Percentiles rank a stretch among this genome's conserved stretches.
Conservation (phyloP, 2,329 filamentous ascomycete species). For the Epichloe aotearoae region DNA sequence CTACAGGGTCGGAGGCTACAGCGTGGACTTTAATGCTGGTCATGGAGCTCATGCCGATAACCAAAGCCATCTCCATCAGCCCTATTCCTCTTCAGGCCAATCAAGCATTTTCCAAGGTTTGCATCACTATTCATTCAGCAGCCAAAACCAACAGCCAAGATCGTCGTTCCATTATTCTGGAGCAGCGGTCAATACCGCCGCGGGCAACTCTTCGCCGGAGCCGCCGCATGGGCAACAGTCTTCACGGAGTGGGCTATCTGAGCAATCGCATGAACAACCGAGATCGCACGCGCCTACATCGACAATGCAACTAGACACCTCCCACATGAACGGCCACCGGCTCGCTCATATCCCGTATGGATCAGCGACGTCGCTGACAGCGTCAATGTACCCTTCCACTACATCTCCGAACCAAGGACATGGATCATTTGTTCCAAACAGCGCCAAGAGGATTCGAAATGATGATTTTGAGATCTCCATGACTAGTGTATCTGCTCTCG, state of each 20-base stretch:
- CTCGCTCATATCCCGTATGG: conserved; percentile 42
- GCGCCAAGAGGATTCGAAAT: conserved; percentile 40
- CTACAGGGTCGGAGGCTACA: conserved; percentile 61
- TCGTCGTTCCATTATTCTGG: conserved; percentile 35
- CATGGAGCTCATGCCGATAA: conserved; percentile 53
- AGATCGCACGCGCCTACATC: conserved; percentile 27
- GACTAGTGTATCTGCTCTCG: conserved; percentile 36
- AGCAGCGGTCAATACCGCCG: conserved; percentile 19
- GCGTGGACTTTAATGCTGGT: conserved; percentile 56
- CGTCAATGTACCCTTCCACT: conserved; percentile 39
- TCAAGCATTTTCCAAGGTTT: conserved; percentile 11
- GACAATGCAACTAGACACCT: conserved; percentile 38
- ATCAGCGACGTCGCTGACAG: conserved; percentile 32
- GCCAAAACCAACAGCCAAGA: conserved; percentile 19
- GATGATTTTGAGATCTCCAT: conserved; percentile 46
- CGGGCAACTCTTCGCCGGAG: conserved; percentile 31
- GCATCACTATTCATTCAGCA: conserved; percentile 7
- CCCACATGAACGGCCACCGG: conserved; percentile 38
- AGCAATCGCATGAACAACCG: conserved; percentile 21
- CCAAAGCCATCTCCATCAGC: conserved; percentile 50
- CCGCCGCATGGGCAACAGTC: conserved; percentile 22
- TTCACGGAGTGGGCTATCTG: conserved; percentile 21
- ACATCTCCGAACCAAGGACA: conserved; percentile 25
- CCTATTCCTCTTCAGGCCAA: conserved; percentile 39
- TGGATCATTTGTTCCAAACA: conserved; percentile 17